Evolutionary conservation across 2,329 filamentous ascomycete genomes (phyloP).

Genomic region (Corniculantispora saksenae): DNA sequence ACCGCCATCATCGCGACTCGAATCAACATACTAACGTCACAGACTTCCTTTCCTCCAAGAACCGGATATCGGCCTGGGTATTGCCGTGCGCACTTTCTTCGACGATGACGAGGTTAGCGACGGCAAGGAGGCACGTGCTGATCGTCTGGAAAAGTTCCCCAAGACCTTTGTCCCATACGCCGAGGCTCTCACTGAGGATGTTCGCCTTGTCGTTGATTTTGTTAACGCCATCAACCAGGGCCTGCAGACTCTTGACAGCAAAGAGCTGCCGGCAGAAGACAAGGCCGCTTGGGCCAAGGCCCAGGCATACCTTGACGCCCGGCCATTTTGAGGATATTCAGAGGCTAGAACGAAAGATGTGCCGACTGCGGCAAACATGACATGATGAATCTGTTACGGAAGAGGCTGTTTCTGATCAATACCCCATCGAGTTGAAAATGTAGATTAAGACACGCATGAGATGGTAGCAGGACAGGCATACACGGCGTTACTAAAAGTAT

Average conservation of each 20-base stretch:
- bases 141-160: slow-evolving; percentile 53
- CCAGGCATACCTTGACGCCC: slow-evolving; percentile 51
- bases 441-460: slow-evolving; percentile 8
- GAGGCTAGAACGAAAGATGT: neutral
- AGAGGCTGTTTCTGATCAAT: slow-evolving; percentile 7
- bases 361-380: neutral
- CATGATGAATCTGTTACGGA: slow-evolving; percentile 13
- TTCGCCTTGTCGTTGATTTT: slow-evolving; percentile 58
- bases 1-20: neutral
- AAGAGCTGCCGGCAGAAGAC: slow-evolving; percentile 48
- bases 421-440: slow-evolving; percentile 9
- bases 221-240: slow-evolving; percentile 59
- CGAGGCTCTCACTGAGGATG: slow-evolving; percentile 59
- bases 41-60: slow-evolving; percentile 69
- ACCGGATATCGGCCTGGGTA: slow-evolving; percentile 73
- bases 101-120: slow-evolving; percentile 68
- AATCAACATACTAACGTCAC: slow-evolving; percentile 22
- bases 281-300: slow-evolving; percentile 58
- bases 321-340: slow-evolving; percentile 37
- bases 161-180: slow-evolving; percentile 59
- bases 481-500: slow-evolving; percentile 16
- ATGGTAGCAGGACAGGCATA: slow-evolving; percentile 9
- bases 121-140: slow-evolving; percentile 46
- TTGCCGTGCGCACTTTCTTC: slow-evolving; percentile 78
- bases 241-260: slow-evolving; percentile 53